These are phyloP conservation scores for Acacia crassicarpa DNA, from an alignment of 306 rosid species.

Conservation along the genomic window DNA sequence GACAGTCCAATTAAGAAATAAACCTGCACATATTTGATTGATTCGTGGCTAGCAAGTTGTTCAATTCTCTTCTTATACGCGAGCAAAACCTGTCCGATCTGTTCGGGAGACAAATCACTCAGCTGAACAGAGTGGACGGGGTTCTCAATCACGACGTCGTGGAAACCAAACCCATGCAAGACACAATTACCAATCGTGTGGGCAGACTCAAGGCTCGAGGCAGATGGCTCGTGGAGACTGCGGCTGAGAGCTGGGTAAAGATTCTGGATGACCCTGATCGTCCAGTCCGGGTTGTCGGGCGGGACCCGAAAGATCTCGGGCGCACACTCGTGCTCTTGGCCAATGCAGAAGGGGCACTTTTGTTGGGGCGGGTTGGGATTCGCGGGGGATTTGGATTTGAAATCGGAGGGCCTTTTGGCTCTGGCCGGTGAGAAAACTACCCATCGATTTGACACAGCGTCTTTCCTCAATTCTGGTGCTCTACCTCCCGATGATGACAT, in stretches of 20 bases:
- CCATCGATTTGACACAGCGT: conserved; percentile 53
- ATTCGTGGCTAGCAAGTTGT: conserved; percentile 34
- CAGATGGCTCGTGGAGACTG: not conserved
- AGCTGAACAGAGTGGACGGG: conserved; percentile 69
- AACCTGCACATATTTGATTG: conserved; percentile 80
- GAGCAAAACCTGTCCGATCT: conserved; percentile 46
- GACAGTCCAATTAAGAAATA: not conserved
- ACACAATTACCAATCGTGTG: conserved; percentile 26
- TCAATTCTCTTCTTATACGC: conserved; percentile 47
- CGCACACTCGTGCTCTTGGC: conserved; percentile 77
- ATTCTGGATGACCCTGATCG: conserved; percentile 71
- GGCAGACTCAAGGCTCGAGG: not conserved
- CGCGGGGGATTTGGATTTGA: conserved; percentile 63
- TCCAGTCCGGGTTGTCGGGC: conserved; percentile 53
- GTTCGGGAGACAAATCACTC: conserved; percentile 43
- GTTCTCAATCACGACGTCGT: conserved; percentile 72
- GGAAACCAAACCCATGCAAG: conserved; percentile 66
- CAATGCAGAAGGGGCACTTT: conserved; percentile 77
- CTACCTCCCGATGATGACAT: conserved; percentile 15
- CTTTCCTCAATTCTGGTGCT: conserved; percentile 45
- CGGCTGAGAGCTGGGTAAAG: conserved; percentile 76
- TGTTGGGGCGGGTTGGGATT: conserved; percentile 31
- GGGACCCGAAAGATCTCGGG: conserved; percentile 86
- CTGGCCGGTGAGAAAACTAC: conserved; percentile 63
- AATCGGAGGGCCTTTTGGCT: conserved; percentile 57